Evolutionary conservation across 495 filamentous ascomycete genomes (phyloP).

Genomic region (Lasiosphaeria miniovina): DNA sequence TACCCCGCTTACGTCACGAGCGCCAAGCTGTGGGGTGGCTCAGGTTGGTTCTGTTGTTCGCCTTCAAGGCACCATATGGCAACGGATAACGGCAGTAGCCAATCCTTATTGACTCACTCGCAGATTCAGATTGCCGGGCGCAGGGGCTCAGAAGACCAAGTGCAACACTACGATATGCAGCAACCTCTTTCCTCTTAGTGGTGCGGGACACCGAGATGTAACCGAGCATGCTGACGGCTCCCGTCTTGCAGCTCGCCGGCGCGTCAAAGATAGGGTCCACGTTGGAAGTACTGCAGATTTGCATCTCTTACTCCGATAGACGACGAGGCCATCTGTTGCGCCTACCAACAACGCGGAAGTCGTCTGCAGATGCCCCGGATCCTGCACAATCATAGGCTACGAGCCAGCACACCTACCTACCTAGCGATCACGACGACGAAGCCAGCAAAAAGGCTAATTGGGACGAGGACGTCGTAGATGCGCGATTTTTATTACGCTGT

Average conservation of each 20-base stretch:
- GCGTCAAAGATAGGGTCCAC: not conserved
- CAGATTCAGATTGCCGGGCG: not conserved
- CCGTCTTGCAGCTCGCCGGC: not conserved
- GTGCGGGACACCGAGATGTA: not conserved
- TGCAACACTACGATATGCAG: not conserved
- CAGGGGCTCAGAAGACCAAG: constrained; percentile 1
- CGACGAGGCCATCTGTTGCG: not conserved
- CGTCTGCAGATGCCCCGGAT: not conserved
- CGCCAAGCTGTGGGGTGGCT: not conserved
- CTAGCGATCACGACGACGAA: not conserved
- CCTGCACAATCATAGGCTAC: too few relatives aligned
- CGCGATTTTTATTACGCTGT: constrained; percentile 23
- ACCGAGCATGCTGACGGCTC: too few relatives aligned
- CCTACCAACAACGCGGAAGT: not conserved
- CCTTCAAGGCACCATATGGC: not conserved
- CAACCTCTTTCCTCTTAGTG: not conserved
- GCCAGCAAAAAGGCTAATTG: constrained; percentile 22
- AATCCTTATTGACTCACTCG: constrained; percentile 8
- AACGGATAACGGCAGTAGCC: not conserved
- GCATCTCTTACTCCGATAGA: not conserved
- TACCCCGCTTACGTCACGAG: constrained; percentile 2
- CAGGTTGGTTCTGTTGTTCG: not conserved
- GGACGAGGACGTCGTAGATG: constrained; percentile 14
- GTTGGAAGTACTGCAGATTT: too few relatives aligned
- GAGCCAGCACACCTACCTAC: not conserved